Evolutionary conservation across 2,329 filamentous ascomycete genomes (phyloP), one percentile per base, ranked within the genome.

Genomic region (Coniella vitis): DNA sequence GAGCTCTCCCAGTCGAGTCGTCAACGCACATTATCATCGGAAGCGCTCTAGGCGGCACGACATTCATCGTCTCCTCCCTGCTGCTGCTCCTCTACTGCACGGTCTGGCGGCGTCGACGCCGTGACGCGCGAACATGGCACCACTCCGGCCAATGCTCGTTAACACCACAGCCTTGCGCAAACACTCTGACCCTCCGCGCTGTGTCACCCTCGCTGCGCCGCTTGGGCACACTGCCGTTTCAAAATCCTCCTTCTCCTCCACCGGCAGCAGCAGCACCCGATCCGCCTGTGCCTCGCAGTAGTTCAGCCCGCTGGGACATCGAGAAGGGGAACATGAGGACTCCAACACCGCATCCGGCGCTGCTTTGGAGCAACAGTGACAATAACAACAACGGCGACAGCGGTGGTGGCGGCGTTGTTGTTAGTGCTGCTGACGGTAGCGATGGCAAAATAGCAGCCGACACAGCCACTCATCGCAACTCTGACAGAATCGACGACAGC

Each of bases 11-110:
- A 7, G 9, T 37, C 9, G 29, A 4, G 13, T 17, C 37, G 12
- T 21, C 31, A 19, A 43, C 29, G 7, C 47, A 35, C 14, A 44
- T 49, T 12, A 44, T 52, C 20, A 46, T 52, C 17, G 50, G 50
- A 10, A 45, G 21, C 25, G 43, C 43, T 16, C 29, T 52, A 14
- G 47, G 47, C 20, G 50, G 50, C 5, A 13, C 35, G 14, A 34
- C 42, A 29, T 35, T 49, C 25, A 14, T 52, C 17, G 5, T 52
- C 12, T n/a, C 39, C 22, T 34, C 19, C 17, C n/a, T 38, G 13
- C 25, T 42, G 8, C 7, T 45, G 14, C 8, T 43, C 14, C 16
- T 49, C 34, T 43, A 43, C 31, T 3, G 10, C 25, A 29, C 36
- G 1, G 20, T 38, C 34, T 35, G 38, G 35, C 45, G 41, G 25